Conservation (phyloP, 2,329 filamentous ascomycete species). For the Mycosphaerella arachidis region DNA sequence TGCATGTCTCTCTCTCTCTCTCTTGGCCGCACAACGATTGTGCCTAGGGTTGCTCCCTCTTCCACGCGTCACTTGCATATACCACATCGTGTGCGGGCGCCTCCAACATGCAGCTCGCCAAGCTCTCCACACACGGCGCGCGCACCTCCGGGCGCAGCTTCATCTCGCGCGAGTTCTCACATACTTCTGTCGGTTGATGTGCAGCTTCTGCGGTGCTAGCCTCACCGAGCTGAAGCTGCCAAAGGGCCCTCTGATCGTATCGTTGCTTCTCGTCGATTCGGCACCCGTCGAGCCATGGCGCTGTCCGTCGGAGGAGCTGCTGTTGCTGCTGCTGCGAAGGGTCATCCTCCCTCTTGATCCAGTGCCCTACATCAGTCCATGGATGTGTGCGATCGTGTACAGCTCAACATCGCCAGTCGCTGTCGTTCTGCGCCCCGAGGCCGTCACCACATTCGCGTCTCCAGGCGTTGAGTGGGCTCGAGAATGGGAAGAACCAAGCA, state of each 20-base stretch:
- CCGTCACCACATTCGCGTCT: background rate
- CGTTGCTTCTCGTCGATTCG: slow-evolving; percentile 62
- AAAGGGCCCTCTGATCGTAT: slow-evolving; percentile 57
- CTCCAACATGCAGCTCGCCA: background rate
- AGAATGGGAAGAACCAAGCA: background rate
- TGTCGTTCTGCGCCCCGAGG: background rate
- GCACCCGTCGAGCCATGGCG: slow-evolving; percentile 64
- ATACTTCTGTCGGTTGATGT: slow-evolving; percentile 46
- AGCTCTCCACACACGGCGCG: slow-evolving; percentile 2
- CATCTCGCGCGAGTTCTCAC: slow-evolving; percentile 27
- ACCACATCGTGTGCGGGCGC: background rate
- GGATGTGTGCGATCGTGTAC: background rate
- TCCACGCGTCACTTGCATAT: background rate
- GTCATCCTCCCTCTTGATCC: slow-evolving; percentile 17
- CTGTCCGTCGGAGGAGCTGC: slow-evolving; percentile 39
- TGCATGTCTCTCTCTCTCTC: slow-evolving; percentile 7
- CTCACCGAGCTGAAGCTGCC: slow-evolving; percentile 16
- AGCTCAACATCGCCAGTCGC: background rate
- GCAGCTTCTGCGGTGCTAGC: slow-evolving; percentile 25
- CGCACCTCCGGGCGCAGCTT: background rate
- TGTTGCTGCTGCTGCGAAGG: slow-evolving; percentile 18
- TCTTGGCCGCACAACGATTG: background rate
- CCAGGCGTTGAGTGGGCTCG: background rate
- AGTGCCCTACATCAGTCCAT: slow-evolving; percentile 1
- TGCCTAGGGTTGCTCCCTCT: background rate